Evolutionary conservation across 2,329 filamentous ascomycete genomes (phyloP).

Genomic region (Pseudocercospora fuligena): DNA sequence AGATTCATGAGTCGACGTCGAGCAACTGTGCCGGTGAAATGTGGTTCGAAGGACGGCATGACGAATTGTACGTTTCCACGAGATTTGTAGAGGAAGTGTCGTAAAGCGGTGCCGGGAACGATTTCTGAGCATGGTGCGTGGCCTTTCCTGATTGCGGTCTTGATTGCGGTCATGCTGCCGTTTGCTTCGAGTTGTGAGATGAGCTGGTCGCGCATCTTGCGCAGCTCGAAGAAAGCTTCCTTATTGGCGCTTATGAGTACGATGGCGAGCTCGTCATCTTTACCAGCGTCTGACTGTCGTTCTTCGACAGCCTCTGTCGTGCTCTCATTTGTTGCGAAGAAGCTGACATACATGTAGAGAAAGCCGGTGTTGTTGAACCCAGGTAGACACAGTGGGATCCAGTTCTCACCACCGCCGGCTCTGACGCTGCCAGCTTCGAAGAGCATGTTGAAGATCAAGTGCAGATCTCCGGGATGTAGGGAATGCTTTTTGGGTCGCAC

Average conservation of each 20-base stretch:
- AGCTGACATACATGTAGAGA: conserved; percentile 99
- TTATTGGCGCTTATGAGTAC: conserved; percentile 91
- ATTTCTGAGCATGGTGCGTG: conserved; percentile 76
- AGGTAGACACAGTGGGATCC: conserved; percentile 93
- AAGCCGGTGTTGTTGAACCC: conserved; percentile 97
- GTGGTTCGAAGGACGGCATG: conserved; percentile 79
- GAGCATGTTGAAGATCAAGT: conserved; percentile 98
- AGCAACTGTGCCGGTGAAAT: conserved; percentile 58
- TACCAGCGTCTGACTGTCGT: conserved; percentile 42
- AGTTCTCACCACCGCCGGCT: conserved; percentile 91
- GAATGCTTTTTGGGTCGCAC: conserved; percentile 93
- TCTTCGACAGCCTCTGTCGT: conserved; percentile 29
- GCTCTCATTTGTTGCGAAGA: conserved; percentile 68
- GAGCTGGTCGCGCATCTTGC: conserved; percentile 69
- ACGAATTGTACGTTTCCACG: conserved; percentile 93
- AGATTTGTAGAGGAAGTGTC: conserved; percentile 96
- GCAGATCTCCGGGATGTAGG: conserved; percentile 90
- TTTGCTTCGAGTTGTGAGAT: conserved; percentile 75
- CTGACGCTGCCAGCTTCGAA: conserved; percentile 94
- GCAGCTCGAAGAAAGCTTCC: conserved; percentile 89
- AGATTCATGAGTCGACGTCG: conserved; percentile 71
- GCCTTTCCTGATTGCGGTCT: conserved; percentile 70
- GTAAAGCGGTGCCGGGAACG: conserved; percentile 76
- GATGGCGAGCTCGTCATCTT: conserved; percentile 75
- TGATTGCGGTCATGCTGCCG: conserved; percentile 75